A percentile compares a stretch with the other conserved stretches of the same genome.
These are phyloP conservation scores for Herpotrichia juniperi DNA, from an alignment of 2,329 filamentous ascomycete species.

Conservation along the genomic window DNA sequence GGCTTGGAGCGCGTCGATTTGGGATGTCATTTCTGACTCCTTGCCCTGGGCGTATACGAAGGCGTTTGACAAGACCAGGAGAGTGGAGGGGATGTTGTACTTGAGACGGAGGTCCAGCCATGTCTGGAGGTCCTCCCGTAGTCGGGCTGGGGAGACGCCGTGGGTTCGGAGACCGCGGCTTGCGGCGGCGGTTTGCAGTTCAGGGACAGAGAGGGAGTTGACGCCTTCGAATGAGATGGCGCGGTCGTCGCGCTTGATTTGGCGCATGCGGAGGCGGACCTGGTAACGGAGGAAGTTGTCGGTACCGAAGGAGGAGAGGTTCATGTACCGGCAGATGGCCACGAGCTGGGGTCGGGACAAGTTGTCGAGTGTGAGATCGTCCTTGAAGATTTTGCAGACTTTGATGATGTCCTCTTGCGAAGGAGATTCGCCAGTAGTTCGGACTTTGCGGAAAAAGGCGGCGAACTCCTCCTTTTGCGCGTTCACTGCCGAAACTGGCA, in stretches of 20 bases:
- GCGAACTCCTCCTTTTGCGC: constrained; percentile 92
- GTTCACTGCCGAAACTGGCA: constrained; percentile 82
- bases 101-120: constrained; percentile 94
- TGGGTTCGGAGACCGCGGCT: constrained; percentile 92
- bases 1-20: constrained; percentile 90
- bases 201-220: constrained; percentile 87
- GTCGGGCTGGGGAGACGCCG: constrained; percentile 83
- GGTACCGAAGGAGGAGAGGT: constrained; percentile 94
- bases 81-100: constrained; percentile 93
- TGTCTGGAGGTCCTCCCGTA: constrained; percentile 87
- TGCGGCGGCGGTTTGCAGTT: constrained; percentile 90
- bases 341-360: constrained; percentile 93
- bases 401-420: constrained; percentile 93
- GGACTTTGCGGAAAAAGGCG: constrained; percentile 91
- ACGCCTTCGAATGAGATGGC: constrained; percentile 95
- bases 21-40: constrained; percentile 80
- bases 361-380: constrained; percentile 96
- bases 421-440: constrained; percentile 87
- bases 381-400: constrained; percentile 98
- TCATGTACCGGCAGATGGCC: constrained; percentile 98
- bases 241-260: constrained; percentile 97
- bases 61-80: constrained; percentile 93
- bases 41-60: constrained; percentile 95
- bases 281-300: constrained; percentile 98
- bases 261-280: constrained; percentile 95